A percentile compares a stretch with the other conserved stretches of the same genome.
Conservation (phyloP, 1,284 basidiomycete genomes). For the Schizopora paradoxa region DNA sequence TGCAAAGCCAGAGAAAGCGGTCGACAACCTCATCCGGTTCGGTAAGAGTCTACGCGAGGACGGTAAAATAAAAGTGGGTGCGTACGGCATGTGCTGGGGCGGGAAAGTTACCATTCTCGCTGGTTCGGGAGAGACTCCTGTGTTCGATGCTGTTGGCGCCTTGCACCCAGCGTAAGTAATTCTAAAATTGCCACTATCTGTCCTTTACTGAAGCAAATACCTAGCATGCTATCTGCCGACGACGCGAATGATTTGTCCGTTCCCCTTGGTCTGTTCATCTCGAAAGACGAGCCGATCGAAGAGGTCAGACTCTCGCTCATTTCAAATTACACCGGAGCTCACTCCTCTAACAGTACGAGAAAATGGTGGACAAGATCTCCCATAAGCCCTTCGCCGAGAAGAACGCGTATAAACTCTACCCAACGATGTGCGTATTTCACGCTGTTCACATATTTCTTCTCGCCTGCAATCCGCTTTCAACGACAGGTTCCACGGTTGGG, state of each 20-base stretch:
- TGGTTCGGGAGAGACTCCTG: conserved; percentile 31
- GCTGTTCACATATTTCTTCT: conserved; percentile 5
- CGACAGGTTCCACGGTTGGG: conserved; percentile 64
- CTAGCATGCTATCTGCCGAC: conserved; percentile 50
- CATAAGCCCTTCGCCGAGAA: conserved; percentile 50
- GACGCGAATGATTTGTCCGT: conserved; percentile 49
- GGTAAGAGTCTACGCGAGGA: conserved; percentile 40
- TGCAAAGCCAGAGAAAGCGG: conserved; percentile 39
- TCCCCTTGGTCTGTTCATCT: conserved; percentile 55
- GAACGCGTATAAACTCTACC: conserved; percentile 51
- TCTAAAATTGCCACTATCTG: not conserved
- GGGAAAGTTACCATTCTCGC: conserved; percentile 49
- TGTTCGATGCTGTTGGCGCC: conserved; percentile 45
- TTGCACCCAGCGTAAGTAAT: conserved; percentile 49
- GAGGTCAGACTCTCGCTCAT: conserved; percentile 36
- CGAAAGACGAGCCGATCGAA: conserved; percentile 53
- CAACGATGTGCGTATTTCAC: conserved; percentile 46
- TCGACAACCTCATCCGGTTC: conserved; percentile 43
- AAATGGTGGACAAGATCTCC: conserved; percentile 43
- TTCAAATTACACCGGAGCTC: not conserved
- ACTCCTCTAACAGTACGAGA: conserved; percentile 42
- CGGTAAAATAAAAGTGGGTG: conserved; percentile 44
- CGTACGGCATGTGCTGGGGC: conserved; percentile 60
- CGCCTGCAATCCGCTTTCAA: conserved; percentile 11
- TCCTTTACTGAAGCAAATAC: not conserved